phyloP scores from a whole-genome alignment of 1,284 basidiomycete genomes.

The Apiotrichum siamense region DNA sequence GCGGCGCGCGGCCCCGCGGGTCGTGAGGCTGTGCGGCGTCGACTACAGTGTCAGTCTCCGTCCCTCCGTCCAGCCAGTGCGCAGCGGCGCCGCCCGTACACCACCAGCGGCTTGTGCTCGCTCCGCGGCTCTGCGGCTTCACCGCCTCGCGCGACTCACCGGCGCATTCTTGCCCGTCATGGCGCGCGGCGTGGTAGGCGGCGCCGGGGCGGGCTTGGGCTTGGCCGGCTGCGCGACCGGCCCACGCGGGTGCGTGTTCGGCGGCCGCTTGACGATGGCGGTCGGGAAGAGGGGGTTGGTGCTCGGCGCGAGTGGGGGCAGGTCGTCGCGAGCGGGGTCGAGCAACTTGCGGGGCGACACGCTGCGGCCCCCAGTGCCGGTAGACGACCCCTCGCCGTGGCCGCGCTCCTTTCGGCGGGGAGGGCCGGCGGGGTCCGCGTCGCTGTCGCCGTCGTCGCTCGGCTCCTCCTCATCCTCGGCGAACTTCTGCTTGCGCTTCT shows the following conservation, averaged over 20 bases:
- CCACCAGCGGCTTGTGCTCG: no score
- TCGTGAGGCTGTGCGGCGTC: no score
- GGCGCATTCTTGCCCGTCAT: conserved; percentile 22
- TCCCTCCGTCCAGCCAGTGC: no score
- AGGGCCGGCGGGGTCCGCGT: background rate
- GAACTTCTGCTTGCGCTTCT: conserved; percentile 22
- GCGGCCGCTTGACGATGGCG: conserved; percentile 36
- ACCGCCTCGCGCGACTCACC: no score
- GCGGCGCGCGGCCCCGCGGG: no score
- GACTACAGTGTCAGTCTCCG: no score
- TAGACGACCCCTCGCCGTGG: background rate
- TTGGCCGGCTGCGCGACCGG: conserved; percentile 2
- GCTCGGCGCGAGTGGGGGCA: conserved; percentile 33
- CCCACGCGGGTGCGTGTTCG: conserved; percentile 36
- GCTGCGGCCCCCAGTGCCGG: background rate
- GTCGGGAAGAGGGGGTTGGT: conserved; percentile 43
- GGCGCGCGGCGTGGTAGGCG: conserved; percentile 11
- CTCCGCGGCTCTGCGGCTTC: no score
- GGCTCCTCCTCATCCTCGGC: conserved; percentile 5
- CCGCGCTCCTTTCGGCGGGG: background rate
- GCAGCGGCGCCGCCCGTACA: no score
- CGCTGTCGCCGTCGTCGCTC: background rate
- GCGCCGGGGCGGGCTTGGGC: background rate
- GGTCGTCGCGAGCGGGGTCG: conserved; percentile 22
- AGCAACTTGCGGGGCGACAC: background rate